Conservation (phyloP, 2,329 filamentous ascomycete genomes). For the Botrytis cinerea region DNA sequence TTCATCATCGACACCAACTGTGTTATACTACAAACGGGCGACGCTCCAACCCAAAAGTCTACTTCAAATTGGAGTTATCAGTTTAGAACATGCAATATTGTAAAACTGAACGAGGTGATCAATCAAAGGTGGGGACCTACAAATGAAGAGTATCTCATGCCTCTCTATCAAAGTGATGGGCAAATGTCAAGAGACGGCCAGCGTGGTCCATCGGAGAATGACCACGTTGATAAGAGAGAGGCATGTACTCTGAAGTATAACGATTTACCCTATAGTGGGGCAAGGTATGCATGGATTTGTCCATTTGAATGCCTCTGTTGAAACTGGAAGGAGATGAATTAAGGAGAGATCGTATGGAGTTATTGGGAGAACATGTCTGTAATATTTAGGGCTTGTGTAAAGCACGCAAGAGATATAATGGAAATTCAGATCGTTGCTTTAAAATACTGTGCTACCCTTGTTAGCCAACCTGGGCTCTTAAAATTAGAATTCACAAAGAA, state of each 20-base stretch:
- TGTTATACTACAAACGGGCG: not conserved
- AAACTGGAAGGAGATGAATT: no score
- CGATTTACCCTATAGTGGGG: not conserved
- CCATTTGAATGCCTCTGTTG: constrained; percentile 5
- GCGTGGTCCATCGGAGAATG: constrained; percentile 5
- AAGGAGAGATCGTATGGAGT: not conserved
- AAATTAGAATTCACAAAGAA: not conserved
- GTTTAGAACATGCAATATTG: not conserved
- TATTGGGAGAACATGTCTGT: not conserved
- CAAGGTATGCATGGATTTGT: constrained; percentile 9
- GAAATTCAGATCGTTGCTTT: not conserved
- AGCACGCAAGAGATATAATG: not conserved
- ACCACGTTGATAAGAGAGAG: no score
- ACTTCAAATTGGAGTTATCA: not conserved
- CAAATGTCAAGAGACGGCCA: not conserved
- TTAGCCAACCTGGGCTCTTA: no score
- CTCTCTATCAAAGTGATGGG: constrained; percentile 1
- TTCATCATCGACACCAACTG: not conserved
- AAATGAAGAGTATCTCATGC: not conserved
- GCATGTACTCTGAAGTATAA: constrained; percentile 1
- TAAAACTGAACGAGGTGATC: not conserved
- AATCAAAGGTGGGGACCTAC: not conserved
- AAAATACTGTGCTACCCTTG: not conserved
- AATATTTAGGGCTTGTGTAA: not conserved
- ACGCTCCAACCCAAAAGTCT: not conserved